Conservation (phyloP, 305 asterid species). For the Withania somnifera region DNA sequence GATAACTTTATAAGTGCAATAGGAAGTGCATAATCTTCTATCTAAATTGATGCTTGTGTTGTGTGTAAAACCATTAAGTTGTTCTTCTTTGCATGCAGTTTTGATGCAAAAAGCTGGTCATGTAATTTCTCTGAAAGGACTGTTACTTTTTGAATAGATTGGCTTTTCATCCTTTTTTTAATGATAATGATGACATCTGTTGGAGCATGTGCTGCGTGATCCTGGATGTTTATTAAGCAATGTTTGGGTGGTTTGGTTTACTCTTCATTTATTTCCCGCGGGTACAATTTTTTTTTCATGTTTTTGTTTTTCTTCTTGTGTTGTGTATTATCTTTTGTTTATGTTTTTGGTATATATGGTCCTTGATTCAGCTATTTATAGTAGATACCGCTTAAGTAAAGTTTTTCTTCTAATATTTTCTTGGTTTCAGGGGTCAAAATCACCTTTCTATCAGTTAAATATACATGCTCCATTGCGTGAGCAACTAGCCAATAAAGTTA, state of each 20-base stretch:
- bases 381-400: no score
- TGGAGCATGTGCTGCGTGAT: neutral
- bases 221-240: neutral
- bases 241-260: neutral
- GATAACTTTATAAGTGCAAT: neutral
- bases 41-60: neutral
- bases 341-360: neutral
- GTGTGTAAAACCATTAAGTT: neutral
- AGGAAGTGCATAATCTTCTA: neutral
- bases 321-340: neutral
- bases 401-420: neutral
- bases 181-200: neutral
- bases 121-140: neutral
- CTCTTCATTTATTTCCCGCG: neutral
- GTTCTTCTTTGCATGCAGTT: neutral
- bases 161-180: neutral
- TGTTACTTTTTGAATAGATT: neutral
- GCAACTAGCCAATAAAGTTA: slow-evolving; percentile 41
- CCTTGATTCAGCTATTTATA: neutral
- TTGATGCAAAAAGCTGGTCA: neutral
- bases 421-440: slow-evolving; percentile 43
- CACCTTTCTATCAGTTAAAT: slow-evolving; percentile 44
- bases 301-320: neutral
- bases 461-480: slow-evolving; percentile 43
- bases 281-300: neutral